These are phyloP conservation scores for Populus hybrid DNA, from an alignment of 441 rosid genomes.

Conservation along the genomic window DNA sequence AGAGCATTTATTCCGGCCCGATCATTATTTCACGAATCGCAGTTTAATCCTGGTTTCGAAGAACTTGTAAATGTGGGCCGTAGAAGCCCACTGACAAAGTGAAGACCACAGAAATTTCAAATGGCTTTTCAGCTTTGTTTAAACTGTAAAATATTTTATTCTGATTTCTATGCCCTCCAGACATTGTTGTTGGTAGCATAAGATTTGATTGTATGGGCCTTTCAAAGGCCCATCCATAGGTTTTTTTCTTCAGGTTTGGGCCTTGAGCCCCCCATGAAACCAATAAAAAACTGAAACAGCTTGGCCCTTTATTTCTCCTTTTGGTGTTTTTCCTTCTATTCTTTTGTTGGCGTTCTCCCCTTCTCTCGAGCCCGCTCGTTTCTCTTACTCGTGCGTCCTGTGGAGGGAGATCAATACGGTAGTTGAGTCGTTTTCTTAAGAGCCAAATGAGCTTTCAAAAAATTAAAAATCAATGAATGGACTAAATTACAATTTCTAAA, in stretches of 20 bases:
- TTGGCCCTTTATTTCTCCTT: too few relatives aligned
- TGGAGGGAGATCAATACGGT: not conserved
- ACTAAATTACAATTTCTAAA: not conserved
- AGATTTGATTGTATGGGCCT: too few relatives aligned
- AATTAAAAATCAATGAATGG: not conserved
- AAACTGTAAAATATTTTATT: not conserved
- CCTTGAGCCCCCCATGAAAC: too few relatives aligned
- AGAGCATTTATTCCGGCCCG: not conserved
- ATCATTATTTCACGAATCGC: not conserved
- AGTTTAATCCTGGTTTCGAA: not conserved
- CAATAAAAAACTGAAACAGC: too few relatives aligned
- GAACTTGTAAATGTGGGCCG: not conserved
- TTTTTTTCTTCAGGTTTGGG: too few relatives aligned
- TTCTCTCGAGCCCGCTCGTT: too few relatives aligned
- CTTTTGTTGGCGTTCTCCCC: too few relatives aligned
- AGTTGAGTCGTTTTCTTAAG: not conserved
- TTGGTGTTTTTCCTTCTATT: too few relatives aligned
- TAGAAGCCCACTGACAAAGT: not conserved
- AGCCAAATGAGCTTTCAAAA: not conserved
- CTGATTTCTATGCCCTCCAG: too few relatives aligned
- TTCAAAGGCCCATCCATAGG: too few relatives aligned
- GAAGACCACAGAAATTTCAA: not conserved
- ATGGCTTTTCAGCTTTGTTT: not conserved
- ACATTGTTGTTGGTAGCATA: too few relatives aligned
- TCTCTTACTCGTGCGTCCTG: too few relatives aligned